These are phyloP conservation scores for Protomyces lactucae-debilis DNA, from an alignment of 1,139 yeast species.

Conservation along the genomic window DNA sequence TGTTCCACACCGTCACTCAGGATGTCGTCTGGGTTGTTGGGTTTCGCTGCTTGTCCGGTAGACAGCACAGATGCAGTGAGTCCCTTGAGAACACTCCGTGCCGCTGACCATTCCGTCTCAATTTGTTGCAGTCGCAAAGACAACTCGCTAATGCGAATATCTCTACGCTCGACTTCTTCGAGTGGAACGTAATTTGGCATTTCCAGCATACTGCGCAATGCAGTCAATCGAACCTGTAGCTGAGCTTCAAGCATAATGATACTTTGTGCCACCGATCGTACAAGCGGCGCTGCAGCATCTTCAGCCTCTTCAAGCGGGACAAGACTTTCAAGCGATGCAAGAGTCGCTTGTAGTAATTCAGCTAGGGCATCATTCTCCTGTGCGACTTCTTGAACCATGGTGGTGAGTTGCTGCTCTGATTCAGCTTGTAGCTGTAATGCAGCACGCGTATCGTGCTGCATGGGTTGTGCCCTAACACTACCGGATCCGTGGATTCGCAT, in stretches of 20 bases:
- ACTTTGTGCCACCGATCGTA: slow-evolving; percentile 9
- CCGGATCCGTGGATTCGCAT: slow-evolving; percentile 9
- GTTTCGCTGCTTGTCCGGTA: background rate
- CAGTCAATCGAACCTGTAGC: slow-evolving; percentile 17
- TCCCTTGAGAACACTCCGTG: slow-evolving; percentile 20
- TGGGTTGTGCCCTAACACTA: background rate
- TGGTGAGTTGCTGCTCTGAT: slow-evolving; percentile 3
- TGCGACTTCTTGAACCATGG: slow-evolving; percentile 12
- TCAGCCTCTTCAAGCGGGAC: slow-evolving; percentile 16
- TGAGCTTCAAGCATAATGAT: slow-evolving; percentile 23
- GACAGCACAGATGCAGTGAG: slow-evolving; percentile 15
- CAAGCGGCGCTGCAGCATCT: slow-evolving; percentile 10
- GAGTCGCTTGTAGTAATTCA: slow-evolving; percentile 21
- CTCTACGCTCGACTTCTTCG: slow-evolving; percentile 20
- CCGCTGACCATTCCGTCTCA: slow-evolving; percentile 20
- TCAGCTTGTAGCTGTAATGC: slow-evolving; percentile 3
- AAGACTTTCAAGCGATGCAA: slow-evolving; percentile 4
- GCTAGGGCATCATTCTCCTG: slow-evolving; percentile 19
- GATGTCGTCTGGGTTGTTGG: background rate
- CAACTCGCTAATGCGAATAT: slow-evolving; percentile 5
- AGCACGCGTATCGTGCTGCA: background rate
- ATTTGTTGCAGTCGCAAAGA: background rate
- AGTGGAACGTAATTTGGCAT: slow-evolving; percentile 24
- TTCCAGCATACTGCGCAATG: slow-evolving; percentile 18
- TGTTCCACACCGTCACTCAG: background rate